Percentiles rank a stretch among this genome's conserved stretches.
Evolutionary conservation across 2,329 filamentous ascomycete genomes (phyloP).

Genomic region (Rutstroemia sydowiana): DNA sequence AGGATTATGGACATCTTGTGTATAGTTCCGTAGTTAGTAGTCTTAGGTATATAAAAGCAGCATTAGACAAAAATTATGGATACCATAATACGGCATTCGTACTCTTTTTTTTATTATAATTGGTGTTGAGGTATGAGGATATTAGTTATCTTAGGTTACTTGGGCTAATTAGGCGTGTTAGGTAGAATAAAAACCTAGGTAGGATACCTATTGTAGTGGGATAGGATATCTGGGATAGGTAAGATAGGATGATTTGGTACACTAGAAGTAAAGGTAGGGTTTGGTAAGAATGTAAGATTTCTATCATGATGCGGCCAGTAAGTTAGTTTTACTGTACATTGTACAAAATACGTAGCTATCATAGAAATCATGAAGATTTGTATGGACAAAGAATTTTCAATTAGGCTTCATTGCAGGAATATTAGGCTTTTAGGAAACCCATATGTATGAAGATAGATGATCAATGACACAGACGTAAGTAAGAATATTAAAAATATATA

Average conservation of each 20-base stretch:
- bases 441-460: too few species aligned
- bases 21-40: not conserved
- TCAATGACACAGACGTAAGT: not conserved
- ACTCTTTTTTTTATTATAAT: too few species aligned
- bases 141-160: not conserved
- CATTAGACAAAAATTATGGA: not conserved
- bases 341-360: not conserved
- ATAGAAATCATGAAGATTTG: not conserved
- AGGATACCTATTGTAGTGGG: too few species aligned
- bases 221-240: too few species aligned
- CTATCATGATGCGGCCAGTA: too few species aligned
- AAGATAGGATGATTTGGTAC: too few species aligned
- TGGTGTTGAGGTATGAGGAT: not conserved
- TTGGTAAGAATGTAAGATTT: too few species aligned
- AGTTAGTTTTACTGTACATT: too few species aligned
- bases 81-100: too few species aligned
- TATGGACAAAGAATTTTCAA: slow-evolving; percentile 9
- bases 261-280: too few species aligned
- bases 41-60: slow-evolving; percentile 11
- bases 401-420: slow-evolving; percentile 23
- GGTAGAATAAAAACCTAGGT: not conserved
- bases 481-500: not conserved
- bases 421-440: slow-evolving; percentile 2
- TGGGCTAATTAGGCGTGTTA: not conserved
- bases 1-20: not conserved